Base-by-base conservation (phyloP, 2,329 filamentous ascomycete genomes). In the Pseudogymnoascus sp. region DNA sequence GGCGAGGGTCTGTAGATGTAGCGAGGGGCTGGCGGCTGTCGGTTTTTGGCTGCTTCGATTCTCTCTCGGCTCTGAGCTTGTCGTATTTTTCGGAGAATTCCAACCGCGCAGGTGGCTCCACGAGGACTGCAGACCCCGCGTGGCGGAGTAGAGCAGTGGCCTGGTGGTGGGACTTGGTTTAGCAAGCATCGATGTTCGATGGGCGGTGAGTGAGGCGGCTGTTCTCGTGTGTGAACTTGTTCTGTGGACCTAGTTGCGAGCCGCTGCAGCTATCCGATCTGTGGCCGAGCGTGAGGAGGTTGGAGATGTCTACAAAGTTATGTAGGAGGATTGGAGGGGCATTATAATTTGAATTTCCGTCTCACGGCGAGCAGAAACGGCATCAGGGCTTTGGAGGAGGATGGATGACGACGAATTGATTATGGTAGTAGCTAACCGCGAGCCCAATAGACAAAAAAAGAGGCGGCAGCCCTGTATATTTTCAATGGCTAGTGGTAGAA, bases 381-480 rank as follows among this genome's bases (percentile, higher is more conserved):
- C 29, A 57, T 57, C 51, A 21, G 51, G 51, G 51, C 51, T 57
- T 57, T 12, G 51, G 51, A 57, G 14, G 51, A 57, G 51, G 18
- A 34, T 57, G 14, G 26, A 34, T 34, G 29, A 18, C n/a, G 34
- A 57, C 51, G 51, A 57, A 57, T 57, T 57, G 51, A 57, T 57
- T 57, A 18, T 57, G n/a, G n/a, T 4, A 57, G 29, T 57, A 57
- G 51, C 51, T 57, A 57, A 57, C 26, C 16, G 51, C 10, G n/a
- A 57, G 26, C 18, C 51, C 51, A 57, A 57, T 57, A 34, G 51
- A 57, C 10, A 18, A 18, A 57, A 54, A 18, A 57, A 57, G 26
- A 57, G 51, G 51, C 51, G 51, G 51, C 51, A 57, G 51, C 51
- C 51, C 51, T 57, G 51, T 57, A 57, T 57, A 57, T 10, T 57